A percentile compares a stretch with the other conserved stretches of the same genome.
These are phyloP conservation scores for Ceratocystis papillata DNA, from an alignment of 2,329 filamentous ascomycete genomes.

Conservation along the genomic window DNA sequence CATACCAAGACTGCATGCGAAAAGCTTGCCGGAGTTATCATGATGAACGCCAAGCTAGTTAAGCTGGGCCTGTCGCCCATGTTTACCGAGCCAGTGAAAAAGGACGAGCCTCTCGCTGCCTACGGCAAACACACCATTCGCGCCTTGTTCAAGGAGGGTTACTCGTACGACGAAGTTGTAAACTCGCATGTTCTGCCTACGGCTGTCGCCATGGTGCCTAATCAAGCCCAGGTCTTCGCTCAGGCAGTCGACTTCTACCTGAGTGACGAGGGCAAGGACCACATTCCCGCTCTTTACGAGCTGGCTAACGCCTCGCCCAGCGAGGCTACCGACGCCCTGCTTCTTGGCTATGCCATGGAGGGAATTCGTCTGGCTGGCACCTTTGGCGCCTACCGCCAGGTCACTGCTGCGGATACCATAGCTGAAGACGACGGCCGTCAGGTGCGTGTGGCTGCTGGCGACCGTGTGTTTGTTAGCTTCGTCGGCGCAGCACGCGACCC, in stretches of 20 bases:
- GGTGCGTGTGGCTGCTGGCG: conserved; percentile 44
- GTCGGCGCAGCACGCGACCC: conserved; percentile 48
- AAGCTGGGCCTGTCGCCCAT: conserved; percentile 41
- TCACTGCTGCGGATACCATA: conserved; percentile 37
- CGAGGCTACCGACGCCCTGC: conserved; percentile 49
- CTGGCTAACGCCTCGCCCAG: conserved; percentile 46
- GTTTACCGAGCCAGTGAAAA: conserved; percentile 41
- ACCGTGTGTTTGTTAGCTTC: conserved; percentile 54
- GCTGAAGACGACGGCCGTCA: conserved; percentile 38
- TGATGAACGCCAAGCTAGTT: conserved; percentile 53
- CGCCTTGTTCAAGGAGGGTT: conserved; percentile 50
- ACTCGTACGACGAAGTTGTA: conserved; percentile 54
- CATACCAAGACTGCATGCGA: conserved; percentile 46
- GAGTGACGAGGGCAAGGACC: conserved; percentile 41
- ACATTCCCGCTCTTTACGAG: conserved; percentile 51
- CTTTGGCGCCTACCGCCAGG: conserved; percentile 50
- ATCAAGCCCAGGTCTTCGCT: conserved; percentile 61
- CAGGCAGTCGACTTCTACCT: conserved; percentile 66
- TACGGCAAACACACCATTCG: conserved; percentile 58
- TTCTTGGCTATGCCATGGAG: conserved; percentile 62
- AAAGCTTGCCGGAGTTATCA: conserved; percentile 51
- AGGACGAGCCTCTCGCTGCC: conserved; percentile 46
- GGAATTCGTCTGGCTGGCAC: conserved; percentile 57
- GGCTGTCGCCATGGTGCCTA: conserved; percentile 55
- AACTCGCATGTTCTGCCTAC: conserved; percentile 61